These are phyloP conservation scores for Podaxis sp. DNA, from an alignment of 768 basidiomycete genomes.

Conservation along the genomic window DNA sequence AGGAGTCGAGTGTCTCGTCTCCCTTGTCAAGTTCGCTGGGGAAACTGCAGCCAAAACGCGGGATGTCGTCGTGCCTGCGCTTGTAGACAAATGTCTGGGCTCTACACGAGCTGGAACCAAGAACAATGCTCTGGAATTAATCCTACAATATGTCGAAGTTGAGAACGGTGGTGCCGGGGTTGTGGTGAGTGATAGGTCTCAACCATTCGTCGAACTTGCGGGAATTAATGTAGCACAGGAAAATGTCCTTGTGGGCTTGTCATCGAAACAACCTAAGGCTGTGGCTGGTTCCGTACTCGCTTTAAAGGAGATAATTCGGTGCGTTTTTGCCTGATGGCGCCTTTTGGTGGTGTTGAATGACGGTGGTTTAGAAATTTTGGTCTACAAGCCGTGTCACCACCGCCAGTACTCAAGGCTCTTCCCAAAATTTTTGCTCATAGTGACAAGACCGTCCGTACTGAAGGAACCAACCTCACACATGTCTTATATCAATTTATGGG, in stretches of 20 bases:
- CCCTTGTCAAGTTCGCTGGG: conserved; percentile 89
- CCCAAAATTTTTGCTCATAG: conserved; percentile 94
- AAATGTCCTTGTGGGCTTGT: conserved; percentile 81
- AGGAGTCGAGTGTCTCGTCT: conserved; percentile 85
- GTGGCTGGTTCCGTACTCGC: conserved; percentile 78
- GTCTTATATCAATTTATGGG: conserved; percentile 87
- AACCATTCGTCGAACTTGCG: conserved; percentile 25
- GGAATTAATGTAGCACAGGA: conserved; percentile 41
- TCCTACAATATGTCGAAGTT: conserved; percentile 88
- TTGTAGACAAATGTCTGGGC: conserved; percentile 96
- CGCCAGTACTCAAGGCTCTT: conserved; percentile 80
- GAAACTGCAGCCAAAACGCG: conserved; percentile 83
- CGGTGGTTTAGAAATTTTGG: conserved; percentile 68
- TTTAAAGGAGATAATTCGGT: conserved; percentile 86
- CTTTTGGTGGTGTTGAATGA: conserved; percentile 8
- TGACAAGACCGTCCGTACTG: conserved; percentile 93
- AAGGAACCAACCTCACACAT: conserved; percentile 78
- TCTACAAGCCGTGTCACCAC: conserved; percentile 65
- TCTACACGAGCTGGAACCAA: conserved; percentile 90
- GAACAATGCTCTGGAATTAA: conserved; percentile 81
- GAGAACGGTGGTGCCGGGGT: conserved; percentile 88
- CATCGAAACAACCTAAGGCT: conserved; percentile 92
- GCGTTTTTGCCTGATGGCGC: conserved; percentile 26
- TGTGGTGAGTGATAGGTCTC: conserved; percentile 62
- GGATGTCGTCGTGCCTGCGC: conserved; percentile 78